Evolutionary conservation across 1,139 yeast species (phyloP), one percentile per base, ranked within the genome.

Genomic region (Meyerozyma carpophila): DNA sequence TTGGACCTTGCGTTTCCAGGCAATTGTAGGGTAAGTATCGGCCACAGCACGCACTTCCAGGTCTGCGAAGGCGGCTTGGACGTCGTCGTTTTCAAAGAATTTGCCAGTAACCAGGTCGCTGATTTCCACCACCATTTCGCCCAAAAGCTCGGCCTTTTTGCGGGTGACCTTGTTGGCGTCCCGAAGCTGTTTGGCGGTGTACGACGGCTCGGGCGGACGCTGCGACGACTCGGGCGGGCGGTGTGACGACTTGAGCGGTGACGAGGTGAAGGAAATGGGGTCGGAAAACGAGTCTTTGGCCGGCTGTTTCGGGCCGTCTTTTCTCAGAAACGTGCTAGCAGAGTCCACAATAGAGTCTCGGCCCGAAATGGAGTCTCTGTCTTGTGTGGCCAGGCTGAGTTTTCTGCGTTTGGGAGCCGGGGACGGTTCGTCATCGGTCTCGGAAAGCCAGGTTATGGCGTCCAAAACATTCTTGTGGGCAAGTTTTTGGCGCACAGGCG

Each of bases 131-230:
- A 70, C 65, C 73, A 83, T 79, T 49, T 78, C 81, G 3, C 62
- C 53, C 32, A 78, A 56, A 8, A 81, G 59, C 36, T 78, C 82
- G 5, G 71, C 79, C 51, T 77, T 79, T 32, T 71, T 63, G 38
- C 79, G 60, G 2, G 63, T 67, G 0, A 65, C 68, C 50, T 67
- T 74, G 55, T 84, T 84, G 1, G 71, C 82, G 31, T 70, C 74
- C 36, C 70, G 73, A 40, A 80, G 63, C 27, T 67, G 63, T 42
- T 66, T 66, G 8, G 57, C 43, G 3, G 66, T 48, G 37, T 55
- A 61, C 21, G 46, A 40, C 18, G 38, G 26, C 26, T 16, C 16
- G 21, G 26, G n/a, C 4, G 37, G 26, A 10, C 26, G 37, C 5
- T 31, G 49, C 21, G 46, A 40, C 18, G 38, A 8, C 26, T 16